Base-by-base conservation (phyloP, 495 filamentous ascomycete species). In the Hyphodiscus hymeniophilus region DNA sequence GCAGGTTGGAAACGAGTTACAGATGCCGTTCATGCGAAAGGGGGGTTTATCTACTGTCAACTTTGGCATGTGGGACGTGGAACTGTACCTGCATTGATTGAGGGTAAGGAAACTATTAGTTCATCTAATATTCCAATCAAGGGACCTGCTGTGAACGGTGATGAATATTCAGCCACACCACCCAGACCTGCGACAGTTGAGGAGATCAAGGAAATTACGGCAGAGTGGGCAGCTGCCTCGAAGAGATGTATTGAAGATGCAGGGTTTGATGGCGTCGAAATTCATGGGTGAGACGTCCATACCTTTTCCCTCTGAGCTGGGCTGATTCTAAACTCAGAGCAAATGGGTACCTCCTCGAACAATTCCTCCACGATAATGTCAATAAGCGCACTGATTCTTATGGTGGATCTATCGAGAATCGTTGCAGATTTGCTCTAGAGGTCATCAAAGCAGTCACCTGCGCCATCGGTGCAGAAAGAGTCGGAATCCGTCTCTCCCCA, bases 181-280 rank as follows among this genome's bases (percentile, higher is more conserved):
- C 79, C 83, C 0, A 62, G 59, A 10, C 62, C 60, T 0, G 41
- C 46, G 41, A 76, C 70, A 0, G 60, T 67, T 23, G 66, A 71
- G 2, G 78, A 87, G 34, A 84, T 87, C 47, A 45, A 67, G 39
- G 52, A 62, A 3, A 70, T 62, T 4, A 71, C 84, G n/a, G 45
- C 56, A 0, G 73, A 75, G 48, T 85, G 79, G 42, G 79, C 70
- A 12, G 51, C 66, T 15, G 83, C 81, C 11, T 76, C 84, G 1
- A 62, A 68, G 45, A 77, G 74, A 45, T 79, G 81, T 8, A 66
- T 87, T 10, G 45, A 48, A 20, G 65, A 63, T 10, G 84, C 82
- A 2, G 85, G 84, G 3, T 89, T 87, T 47, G 84, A 88, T 54
- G 84, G 81, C 21, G 81, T 89, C 7, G 85, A 89, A 65, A 67